A percentile compares a stretch with the other conserved stretches of the same genome.
These are phyloP conservation scores for Parietaria judaica DNA, from an alignment of 306 rosid genomes.

Conservation along the genomic window DNA sequence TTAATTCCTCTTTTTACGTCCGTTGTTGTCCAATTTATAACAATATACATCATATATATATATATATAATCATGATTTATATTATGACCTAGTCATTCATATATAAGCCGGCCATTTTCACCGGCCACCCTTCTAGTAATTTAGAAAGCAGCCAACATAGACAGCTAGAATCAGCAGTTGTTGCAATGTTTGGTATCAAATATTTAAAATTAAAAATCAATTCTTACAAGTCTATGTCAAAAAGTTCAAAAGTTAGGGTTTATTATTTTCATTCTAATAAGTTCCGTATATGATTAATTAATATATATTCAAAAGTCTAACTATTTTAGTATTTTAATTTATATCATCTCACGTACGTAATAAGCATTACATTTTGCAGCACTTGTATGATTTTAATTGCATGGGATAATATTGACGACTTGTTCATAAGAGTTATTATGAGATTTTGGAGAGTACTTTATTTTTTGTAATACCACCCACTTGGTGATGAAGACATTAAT, in stretches of 20 bases:
- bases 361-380: not conserved
- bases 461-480: not conserved
- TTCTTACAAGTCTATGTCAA: too few species aligned
- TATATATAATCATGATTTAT: not conserved
- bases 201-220: not conserved
- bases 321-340: not conserved
- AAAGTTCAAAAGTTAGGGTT: too few species aligned
- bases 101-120: slow-evolving; percentile 7
- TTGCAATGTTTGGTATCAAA: not conserved
- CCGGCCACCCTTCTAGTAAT: slow-evolving; percentile 10
- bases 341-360: not conserved
- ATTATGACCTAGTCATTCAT: not conserved
- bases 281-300: too few species aligned
- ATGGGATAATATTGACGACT: not conserved
- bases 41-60: too few species aligned
- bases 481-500: not conserved
- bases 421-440: not conserved
- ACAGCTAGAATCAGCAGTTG: not conserved
- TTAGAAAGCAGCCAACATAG: slow-evolving; percentile 9
- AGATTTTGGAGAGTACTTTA: not conserved
- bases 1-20: too few species aligned
- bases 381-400: not conserved
- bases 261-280: too few species aligned
- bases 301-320: not conserved
- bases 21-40: too few species aligned